Percentiles rank a stretch among this genome's conserved stretches.
Conservation (phyloP, 2,329 filamentous ascomycete species). For the Conoideocrella luteorostrata region DNA sequence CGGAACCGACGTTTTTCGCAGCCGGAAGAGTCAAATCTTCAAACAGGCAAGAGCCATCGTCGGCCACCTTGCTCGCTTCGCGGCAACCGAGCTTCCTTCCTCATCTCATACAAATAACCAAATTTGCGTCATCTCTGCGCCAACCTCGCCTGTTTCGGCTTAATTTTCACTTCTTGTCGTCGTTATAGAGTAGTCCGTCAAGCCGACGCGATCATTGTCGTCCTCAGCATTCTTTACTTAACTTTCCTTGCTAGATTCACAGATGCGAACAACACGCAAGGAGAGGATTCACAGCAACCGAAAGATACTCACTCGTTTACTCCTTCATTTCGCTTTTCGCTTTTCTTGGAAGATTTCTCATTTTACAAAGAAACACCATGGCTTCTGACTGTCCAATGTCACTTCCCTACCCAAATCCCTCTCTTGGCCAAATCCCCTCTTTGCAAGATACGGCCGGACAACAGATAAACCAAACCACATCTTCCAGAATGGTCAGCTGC, state of each 20-base stretch:
- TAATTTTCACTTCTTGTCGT: no score
- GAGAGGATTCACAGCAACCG: conserved; percentile 1
- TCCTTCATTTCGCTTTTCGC: conserved; percentile 2
- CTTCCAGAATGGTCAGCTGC: neutral
- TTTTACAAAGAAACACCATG: conserved; percentile 14
- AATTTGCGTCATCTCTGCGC: conserved; percentile 6
- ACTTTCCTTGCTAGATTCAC: conserved; percentile 3
- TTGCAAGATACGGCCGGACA: conserved; percentile 7
- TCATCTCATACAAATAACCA: neutral
- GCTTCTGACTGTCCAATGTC: conserved; percentile 21
- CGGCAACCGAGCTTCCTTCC: no score
- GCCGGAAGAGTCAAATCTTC: no score
- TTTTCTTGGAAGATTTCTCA: conserved; percentile 1
- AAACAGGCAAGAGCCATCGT: neutral
- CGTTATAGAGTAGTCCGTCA: no score
- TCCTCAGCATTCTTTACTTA: neutral
- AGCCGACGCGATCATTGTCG: neutral
- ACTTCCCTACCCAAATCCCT: conserved; percentile 27
- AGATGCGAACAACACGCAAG: conserved; percentile 1
- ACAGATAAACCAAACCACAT: neutral
- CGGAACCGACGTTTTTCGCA: no score
- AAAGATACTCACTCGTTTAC: conserved; percentile 4
- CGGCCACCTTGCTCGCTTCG: neutral
- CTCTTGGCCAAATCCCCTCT: conserved; percentile 23
- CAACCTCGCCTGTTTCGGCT: conserved; percentile 4